Base-by-base conservation (phyloP, 352 stramenopile genomes). In the Phytophthora citrophthora region DNA sequence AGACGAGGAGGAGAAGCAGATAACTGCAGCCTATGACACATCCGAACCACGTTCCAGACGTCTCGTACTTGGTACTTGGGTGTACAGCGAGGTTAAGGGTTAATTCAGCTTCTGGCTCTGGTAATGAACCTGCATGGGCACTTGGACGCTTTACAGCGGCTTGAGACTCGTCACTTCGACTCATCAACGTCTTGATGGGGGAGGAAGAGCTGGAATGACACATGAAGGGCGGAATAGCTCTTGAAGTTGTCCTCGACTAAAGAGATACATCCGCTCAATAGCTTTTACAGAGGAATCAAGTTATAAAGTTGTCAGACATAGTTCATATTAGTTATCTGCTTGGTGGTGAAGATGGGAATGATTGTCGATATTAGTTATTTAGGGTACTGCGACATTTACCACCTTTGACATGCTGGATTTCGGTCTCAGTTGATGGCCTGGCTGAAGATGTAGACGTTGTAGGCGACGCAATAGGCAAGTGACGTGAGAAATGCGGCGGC, bases 41-140 rank as follows among this genome's bases (percentile, higher is more conserved):
- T 62, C 88, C 68, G 11, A 40, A 56, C 66, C 57, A 81, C n/a
- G 76, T 78, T 44, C 72, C 63, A 11, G 50, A 49, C 7, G 55
- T 46, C 63, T 94, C 82, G 40, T 83, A 87, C 38, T 74, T 67
- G 26, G 67, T 64, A 55, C 75, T 88, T 9, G 81, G 79, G 34
- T 83, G 70, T 26, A 84, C 64, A 7, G 67, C 75, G 34, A 63
- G 59, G 26, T 72, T 64, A 3, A 77, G 46, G 7, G 45, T 20
- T 34, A 61, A 56, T 52, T 86, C 50, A 36, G 43, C 10, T 39
- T 69, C 65, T 29, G 58, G 59, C 64, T 81, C 44, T 18, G 53
- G 24, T 38, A 48, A 18, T 11, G 32, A 23, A 10, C 39, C 53
- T 45, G 53, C 40, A 26, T 49, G n/a, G 12, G 15, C 16, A 36